Percentiles rank a stretch among this genome's conserved stretches.
These are phyloP conservation scores for Saccharomyces hybrid DNA, from an alignment of 1,139 yeast species.

Conservation along the genomic window DNA sequence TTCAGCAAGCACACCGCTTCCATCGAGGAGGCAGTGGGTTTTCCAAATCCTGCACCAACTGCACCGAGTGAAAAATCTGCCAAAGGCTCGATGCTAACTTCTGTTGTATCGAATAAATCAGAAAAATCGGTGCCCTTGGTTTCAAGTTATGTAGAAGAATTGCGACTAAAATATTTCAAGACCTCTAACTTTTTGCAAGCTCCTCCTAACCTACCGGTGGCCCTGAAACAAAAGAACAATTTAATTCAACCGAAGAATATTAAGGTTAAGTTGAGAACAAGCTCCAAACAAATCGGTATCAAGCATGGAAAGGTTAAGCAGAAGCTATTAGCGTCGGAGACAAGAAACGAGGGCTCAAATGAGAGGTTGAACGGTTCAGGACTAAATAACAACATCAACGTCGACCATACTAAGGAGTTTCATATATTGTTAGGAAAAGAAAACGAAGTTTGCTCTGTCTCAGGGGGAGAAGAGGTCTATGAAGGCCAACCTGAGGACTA, in stretches of 20 bases:
- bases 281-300: conserved; percentile 32
- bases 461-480: conserved; percentile 10
- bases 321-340: conserved; percentile 29
- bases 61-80: neutral
- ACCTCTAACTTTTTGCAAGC: conserved; percentile 31
- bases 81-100: conserved; percentile 2
- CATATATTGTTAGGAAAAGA: conserved; percentile 25
- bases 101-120: conserved; percentile 12
- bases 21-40: neutral
- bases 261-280: conserved; percentile 31
- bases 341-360: conserved; percentile 24
- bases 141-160: conserved; percentile 32
- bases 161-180: conserved; percentile 27
- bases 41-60: neutral
- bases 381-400: conserved; percentile 8
- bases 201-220: conserved; percentile 30
- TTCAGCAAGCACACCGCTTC: neutral
- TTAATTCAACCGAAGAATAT: conserved; percentile 30
- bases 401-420: conserved; percentile 31
- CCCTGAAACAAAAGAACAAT: conserved; percentile 29
- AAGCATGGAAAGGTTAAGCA: conserved; percentile 33
- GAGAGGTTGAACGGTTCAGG: conserved; percentile 3
- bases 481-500: conserved; percentile 17
- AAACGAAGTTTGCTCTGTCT: conserved; percentile 6
- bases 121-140: conserved; percentile 26